Evolutionary conservation across 345 rosid species (phyloP).

Genomic region (Lumnitzera littorea): DNA sequence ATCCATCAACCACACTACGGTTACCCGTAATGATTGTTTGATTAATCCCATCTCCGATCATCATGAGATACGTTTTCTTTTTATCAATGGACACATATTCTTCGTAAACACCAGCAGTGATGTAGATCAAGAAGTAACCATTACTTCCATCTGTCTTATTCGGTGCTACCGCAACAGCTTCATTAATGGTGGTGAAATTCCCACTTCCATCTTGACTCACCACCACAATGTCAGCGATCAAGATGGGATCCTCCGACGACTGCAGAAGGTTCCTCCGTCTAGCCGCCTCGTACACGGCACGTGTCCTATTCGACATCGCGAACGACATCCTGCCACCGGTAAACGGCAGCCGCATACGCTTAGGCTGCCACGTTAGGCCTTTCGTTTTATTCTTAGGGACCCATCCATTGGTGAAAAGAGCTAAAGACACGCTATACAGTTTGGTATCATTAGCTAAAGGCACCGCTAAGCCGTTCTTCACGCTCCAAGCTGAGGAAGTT

Average conservation of each 20-base stretch:
- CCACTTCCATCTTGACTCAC: conserved; percentile 73
- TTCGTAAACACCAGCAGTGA: conserved; percentile 64
- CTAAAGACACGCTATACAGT: conserved; percentile 65
- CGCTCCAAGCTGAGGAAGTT: conserved; percentile 44
- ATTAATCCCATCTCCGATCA: conserved; percentile 85
- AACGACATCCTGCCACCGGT: conserved; percentile 45
- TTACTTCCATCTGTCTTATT: conserved; percentile 39
- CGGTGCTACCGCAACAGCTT: conserved; percentile 70
- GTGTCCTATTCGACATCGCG: conserved; percentile 45
- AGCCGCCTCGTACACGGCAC: conserved; percentile 44
- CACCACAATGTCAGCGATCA: conserved; percentile 50
- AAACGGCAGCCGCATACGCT: conserved; percentile 25
- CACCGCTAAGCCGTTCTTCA: conserved; percentile 37
- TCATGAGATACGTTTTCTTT: conserved; percentile 69
- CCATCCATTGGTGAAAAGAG: conserved; percentile 71
- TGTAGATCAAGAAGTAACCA: conserved; percentile 74
- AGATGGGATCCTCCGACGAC: conserved; percentile 16
- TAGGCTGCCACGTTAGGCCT: conserved; percentile 18
- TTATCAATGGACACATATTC: conserved; percentile 65
- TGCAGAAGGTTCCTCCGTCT: conserved; percentile 50
- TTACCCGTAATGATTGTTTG: conserved; percentile 77
- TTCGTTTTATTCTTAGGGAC: conserved; percentile 41
- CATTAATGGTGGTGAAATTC: conserved; percentile 60
- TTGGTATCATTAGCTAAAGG: conserved; percentile 65
- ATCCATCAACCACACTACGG: conserved; percentile 68